Base-by-base conservation (phyloP, 108 stramenopile genomes). In the Fragilaria radians region DNA sequence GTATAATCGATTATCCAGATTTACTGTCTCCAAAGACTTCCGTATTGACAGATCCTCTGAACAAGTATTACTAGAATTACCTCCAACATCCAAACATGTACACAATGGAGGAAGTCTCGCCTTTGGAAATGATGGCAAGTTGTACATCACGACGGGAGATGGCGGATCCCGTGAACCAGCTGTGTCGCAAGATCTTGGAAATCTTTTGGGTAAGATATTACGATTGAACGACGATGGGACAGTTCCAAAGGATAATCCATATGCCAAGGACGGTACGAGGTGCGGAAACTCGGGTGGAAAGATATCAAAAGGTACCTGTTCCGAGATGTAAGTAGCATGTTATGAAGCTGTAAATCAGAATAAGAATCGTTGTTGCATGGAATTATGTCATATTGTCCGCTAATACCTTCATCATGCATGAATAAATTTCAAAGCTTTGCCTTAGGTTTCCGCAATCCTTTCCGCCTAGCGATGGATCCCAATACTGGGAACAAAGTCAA, bases 401-500 rank as follows among this genome's bases (percentile, higher is more conserved):
- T 42, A 7, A 11, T 42, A 11, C 36, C 7, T 42, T 42, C 36
- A 14, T 14, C 36, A 42, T 42, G 11, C 11, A 11, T 42, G 36
- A 7, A 42, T 42, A 42, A n/a, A n/a, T 42, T 42, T 14, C 14
- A 42, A 7, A 42, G 36, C 7, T 72, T 50, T 28, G 32, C 52
- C 46, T 30, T 22, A 19, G 71, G 71, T 22, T 49, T 72, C 30
- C 71, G 71, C 26, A 72, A 72, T 63, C 71, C 71, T 2, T 72
- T 53, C 31, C 52, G 66, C 5, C 53, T 72, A 0, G 60, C 61
- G 2, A 52, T 67, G 65, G 54, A 72, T 57, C 71, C 71, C 5
- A 67, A 72, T 46, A 31, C 48, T 14, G 50, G 58, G 4, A 54
- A 56, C 9, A 46, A 17, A 2, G 50, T 49, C 0, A 57, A 46